Percentiles rank a stretch among this genome's conserved stretches.
Evolutionary conservation across 345 rosid genomes (phyloP).

Genomic region (Cardamine resedifolia): DNA sequence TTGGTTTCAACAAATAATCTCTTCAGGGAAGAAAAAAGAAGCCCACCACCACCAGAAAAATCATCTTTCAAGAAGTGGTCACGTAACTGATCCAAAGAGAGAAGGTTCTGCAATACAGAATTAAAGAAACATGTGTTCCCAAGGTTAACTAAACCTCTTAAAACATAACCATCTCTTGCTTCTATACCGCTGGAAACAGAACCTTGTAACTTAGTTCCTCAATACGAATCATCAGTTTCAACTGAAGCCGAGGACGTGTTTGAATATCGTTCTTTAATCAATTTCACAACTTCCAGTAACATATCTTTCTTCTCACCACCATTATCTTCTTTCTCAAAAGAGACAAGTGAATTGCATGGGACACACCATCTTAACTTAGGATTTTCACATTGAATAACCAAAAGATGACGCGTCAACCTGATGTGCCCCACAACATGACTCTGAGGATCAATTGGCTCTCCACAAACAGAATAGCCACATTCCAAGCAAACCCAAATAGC

Average conservation of each 20-base stretch:
- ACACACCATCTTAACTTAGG: constrained; percentile 88
- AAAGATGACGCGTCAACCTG: constrained; percentile 57
- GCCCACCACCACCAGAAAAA: constrained; percentile 41
- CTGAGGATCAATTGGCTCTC: constrained; percentile 71
- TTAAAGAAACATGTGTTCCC: constrained; percentile 97
- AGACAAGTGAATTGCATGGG: constrained; percentile 55
- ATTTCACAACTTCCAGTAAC: constrained; percentile 51
- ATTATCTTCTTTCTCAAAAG: constrained; percentile 68
- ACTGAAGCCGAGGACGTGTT: constrained; percentile 29
- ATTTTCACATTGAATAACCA: constrained; percentile 78
- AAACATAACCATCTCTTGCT: constrained; percentile 50
- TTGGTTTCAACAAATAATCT: constrained; percentile 64
- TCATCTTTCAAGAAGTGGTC: constrained; percentile 56
- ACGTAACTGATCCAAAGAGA: constrained; percentile 60
- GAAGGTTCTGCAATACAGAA: constrained; percentile 87
- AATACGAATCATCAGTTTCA: constrained; percentile 57
- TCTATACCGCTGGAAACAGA: constrained; percentile 33
- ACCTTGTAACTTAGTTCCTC: constrained; percentile 47
- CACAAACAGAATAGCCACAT: constrained; percentile 88
- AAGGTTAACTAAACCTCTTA: constrained; percentile 81
- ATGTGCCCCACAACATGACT: constrained; percentile 71
- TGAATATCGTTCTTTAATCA: constrained; percentile 50
- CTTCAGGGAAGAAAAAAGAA: constrained; percentile 62
- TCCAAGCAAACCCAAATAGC: constrained; percentile 90
- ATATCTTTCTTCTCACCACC: constrained; percentile 55